A percentile compares a stretch with the other conserved stretches of the same genome.
These are phyloP conservation scores for Glomus cerebriforme DNA, from an alignment of 192 early-diverging fungal genomes.

Conservation along the genomic window DNA sequence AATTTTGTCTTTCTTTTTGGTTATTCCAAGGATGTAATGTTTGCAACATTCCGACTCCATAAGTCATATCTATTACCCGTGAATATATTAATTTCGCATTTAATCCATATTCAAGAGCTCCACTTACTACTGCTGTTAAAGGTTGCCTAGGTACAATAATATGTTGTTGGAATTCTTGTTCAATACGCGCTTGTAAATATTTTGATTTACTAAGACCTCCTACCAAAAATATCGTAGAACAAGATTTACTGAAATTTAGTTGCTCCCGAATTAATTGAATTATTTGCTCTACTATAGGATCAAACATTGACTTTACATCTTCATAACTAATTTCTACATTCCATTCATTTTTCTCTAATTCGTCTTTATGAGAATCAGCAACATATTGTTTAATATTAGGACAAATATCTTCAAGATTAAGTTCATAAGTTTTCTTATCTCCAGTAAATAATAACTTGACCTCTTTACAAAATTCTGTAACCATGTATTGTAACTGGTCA, in stretches of 20 bases:
- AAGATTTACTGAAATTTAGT: slow-evolving; percentile 39
- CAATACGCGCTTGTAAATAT: slow-evolving; percentile 34
- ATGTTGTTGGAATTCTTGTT: neutral
- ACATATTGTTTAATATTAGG: slow-evolving; percentile 12
- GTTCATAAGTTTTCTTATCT: neutral
- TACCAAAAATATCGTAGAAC: slow-evolving; percentile 55
- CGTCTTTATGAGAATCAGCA: slow-evolving; percentile 34
- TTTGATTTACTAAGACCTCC: slow-evolving; percentile 57
- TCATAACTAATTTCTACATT: slow-evolving; percentile 47
- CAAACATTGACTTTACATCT: slow-evolving; percentile 54
- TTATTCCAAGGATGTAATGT: neutral
- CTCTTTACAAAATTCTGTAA: neutral
- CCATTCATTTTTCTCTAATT: slow-evolving; percentile 48
- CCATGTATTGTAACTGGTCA: neutral
- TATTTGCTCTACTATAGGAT: slow-evolving; percentile 54
- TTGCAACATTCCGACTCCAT: neutral
- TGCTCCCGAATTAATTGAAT: slow-evolving; percentile 53
- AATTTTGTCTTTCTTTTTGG: neutral
- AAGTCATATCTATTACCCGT: neutral
- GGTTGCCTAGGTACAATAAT: neutral
- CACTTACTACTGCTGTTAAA: neutral
- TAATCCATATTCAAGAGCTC: neutral
- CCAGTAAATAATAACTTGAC: slow-evolving; percentile 3
- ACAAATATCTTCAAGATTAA: slow-evolving; percentile 17
- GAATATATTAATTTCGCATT: neutral